Evolutionary conservation across 345 rosid species (phyloP).

Genomic region (Chamaenerion angustifolium): DNA sequence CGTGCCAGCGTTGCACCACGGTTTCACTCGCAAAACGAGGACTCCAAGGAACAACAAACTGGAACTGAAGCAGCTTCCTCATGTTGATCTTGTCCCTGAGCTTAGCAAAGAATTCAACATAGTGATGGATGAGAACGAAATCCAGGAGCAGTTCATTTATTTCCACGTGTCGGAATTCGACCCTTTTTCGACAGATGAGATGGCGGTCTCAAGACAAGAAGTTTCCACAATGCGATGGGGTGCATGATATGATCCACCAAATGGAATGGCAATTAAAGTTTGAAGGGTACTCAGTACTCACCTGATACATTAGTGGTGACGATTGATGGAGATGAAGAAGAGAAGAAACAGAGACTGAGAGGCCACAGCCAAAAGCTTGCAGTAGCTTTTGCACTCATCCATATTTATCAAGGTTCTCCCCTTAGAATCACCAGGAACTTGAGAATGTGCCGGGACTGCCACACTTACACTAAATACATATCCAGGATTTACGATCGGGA

Average conservation of each 20-base stretch:
- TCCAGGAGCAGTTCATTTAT: constrained; percentile 26
- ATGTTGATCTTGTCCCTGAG: no score
- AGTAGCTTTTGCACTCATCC: constrained; percentile 47
- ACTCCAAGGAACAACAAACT: no score
- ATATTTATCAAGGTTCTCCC: constrained; percentile 38
- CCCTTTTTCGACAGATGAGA: no score
- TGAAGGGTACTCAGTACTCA: constrained; percentile 56
- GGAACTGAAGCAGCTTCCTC: no score
- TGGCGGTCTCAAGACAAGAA: constrained; percentile 37
- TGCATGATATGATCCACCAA: constrained; percentile 58
- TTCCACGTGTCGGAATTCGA: constrained; percentile 78
- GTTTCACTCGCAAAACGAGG: no score
- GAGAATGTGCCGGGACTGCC: no score
- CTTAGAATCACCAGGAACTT: no score
- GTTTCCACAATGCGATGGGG: constrained; percentile 19
- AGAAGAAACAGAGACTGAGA: constrained; percentile 52
- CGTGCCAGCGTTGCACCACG: constrained; percentile 54
- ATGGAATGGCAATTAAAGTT: constrained; percentile 86
- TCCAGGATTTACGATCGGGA: no score
- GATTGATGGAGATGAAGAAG: constrained; percentile 47
- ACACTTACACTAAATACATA: no score
- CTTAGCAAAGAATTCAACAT: no score
- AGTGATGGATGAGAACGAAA: constrained; percentile 29
- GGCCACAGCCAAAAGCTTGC: constrained; percentile 72
- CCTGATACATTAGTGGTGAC: no score